Conservation (phyloP, 1,139 yeast species). For the Suzukiozyma palmioleophila region DNA sequence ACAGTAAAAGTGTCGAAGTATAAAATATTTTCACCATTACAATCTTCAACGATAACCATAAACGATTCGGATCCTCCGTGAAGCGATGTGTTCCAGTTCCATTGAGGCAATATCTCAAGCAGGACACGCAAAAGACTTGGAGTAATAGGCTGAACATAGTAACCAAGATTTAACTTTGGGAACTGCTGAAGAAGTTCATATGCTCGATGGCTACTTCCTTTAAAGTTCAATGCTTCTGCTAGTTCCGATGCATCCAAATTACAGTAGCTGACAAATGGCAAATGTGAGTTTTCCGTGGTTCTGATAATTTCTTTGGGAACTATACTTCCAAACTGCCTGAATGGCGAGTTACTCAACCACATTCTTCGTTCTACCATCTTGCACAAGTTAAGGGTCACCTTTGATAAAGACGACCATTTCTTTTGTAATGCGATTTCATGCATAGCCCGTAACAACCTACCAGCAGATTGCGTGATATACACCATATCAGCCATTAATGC, state of each 20-base stretch:
- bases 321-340: constrained; percentile 63
- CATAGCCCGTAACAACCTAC: constrained; percentile 80
- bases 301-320: constrained; percentile 68
- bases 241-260: constrained; percentile 68
- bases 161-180: constrained; percentile 59
- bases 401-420: constrained; percentile 68
- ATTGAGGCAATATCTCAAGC: constrained; percentile 62
- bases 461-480: constrained; percentile 90
- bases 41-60: constrained; percentile 71
- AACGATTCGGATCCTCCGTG: constrained; percentile 71
- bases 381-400: constrained; percentile 56
- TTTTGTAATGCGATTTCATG: constrained; percentile 71
- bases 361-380: constrained; percentile 77
- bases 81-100: constrained; percentile 66
- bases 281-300: constrained; percentile 73
- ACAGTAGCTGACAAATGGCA: constrained; percentile 81
- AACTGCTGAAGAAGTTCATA: constrained; percentile 63
- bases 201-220: constrained; percentile 60
- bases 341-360: constrained; percentile 85
- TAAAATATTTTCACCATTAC: constrained; percentile 74
- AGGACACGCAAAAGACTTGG: constrained; percentile 61
- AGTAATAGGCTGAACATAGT: constrained; percentile 74
- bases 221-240: constrained; percentile 77
- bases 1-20: constrained; percentile 54
- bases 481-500: constrained; percentile 93